phyloP scores from a whole-genome alignment of 257 asterid genomes.

The Solanum chiquidenum region DNA sequence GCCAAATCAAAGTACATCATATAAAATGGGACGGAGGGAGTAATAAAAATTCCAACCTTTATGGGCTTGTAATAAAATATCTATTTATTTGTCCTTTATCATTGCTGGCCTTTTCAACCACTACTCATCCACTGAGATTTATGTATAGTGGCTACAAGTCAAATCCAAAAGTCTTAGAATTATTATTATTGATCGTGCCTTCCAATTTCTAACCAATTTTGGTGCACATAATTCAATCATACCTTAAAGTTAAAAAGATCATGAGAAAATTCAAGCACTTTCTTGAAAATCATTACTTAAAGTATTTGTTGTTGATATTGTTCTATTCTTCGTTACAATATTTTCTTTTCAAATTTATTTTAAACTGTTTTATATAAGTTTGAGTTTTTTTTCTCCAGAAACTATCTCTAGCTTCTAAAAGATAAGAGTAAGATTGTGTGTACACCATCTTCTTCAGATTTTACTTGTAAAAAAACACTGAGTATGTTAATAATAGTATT shows the following conservation, averaged over 20 bases:
- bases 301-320: not conserved
- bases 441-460: not conserved
- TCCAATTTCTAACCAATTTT: slow-evolving; percentile 8
- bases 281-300: not conserved
- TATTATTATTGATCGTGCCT: slow-evolving; percentile 16
- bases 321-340: not conserved
- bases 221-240: slow-evolving; percentile 9
- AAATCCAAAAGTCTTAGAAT: slow-evolving; percentile 12
- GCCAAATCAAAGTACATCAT: too few species aligned
- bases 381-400: not conserved
- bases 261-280: slow-evolving; percentile 7
- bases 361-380: not conserved
- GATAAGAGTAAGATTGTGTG: not conserved
- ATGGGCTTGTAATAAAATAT: not conserved
- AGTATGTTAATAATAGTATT: not conserved
- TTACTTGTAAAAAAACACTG: too few species aligned
- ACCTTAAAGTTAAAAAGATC: not conserved
- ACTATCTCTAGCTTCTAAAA: not conserved
- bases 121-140: slow-evolving; percentile 57
- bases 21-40: too few species aligned
- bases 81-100: not conserved
- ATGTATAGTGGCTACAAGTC: slow-evolving; percentile 19
- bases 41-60: not conserved
- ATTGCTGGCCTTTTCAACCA: slow-evolving; percentile 18
- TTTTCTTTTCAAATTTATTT: not conserved